These are phyloP conservation scores for Eleusine indica DNA, from an alignment of 176 grass and related monocot species.

Conservation along the genomic window DNA sequence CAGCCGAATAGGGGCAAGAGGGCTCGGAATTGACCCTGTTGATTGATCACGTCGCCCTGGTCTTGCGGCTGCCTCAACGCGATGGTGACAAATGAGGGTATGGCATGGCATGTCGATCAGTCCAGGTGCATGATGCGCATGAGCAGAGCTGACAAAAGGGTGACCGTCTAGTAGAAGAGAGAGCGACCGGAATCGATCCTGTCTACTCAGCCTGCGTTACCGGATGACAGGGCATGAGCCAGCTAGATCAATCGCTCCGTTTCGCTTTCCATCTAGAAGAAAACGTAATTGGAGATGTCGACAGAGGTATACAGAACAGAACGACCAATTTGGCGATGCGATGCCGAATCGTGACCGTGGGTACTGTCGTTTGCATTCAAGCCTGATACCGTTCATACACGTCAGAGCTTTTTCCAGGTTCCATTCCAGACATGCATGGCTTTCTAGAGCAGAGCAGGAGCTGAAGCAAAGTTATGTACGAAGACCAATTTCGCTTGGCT, in stretches of 20 bases:
- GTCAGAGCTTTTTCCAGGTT: not conserved
- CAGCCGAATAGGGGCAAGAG: not conserved
- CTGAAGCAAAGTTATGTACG: not conserved
- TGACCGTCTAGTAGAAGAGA: slow-evolving; percentile 24
- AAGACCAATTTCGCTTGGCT: not conserved
- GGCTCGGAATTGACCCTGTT: not conserved
- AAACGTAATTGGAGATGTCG: not conserved
- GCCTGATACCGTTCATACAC: not conserved
- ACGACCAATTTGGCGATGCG: not conserved
- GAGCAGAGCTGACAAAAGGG: not conserved
- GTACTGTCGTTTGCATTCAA: not conserved
- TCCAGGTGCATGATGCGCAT: slow-evolving; percentile 13
- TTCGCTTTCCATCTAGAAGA: not conserved
- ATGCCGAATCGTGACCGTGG: not conserved
- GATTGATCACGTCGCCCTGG: not conserved
- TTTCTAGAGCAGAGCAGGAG: not conserved
- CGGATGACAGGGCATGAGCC: not conserved
- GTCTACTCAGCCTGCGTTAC: not conserved
- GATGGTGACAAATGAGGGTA: not conserved
- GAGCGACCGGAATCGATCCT: not conserved
- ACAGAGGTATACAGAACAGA: not conserved
- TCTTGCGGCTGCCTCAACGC: not conserved
- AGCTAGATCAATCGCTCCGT: not conserved
- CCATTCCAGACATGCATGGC: not conserved
- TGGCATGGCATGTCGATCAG: not conserved